Base-by-base conservation (phyloP, 306 rosid genomes). In the Clitoria ternatea region DNA sequence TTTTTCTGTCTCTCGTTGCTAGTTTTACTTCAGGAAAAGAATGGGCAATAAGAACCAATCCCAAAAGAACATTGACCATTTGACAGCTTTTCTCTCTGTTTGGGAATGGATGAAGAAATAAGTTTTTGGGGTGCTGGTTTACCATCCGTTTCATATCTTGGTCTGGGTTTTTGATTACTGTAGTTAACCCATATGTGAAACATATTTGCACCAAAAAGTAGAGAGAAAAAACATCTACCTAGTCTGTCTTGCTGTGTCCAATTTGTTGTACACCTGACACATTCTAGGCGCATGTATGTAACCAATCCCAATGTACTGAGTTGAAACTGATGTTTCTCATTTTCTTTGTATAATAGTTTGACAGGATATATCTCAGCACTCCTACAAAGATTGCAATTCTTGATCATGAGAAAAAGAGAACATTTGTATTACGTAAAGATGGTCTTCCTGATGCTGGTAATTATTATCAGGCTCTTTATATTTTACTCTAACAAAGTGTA, bases 381-480 rank as follows among this genome's bases (percentile, higher is more conserved):
- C 92, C 90, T 8, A 86, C 89, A 30, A 90, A 90, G 85, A 86
- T 90, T 47, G 97, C 97, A 15, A 88, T 90, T 72, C 75, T 90
- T 64, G 95, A 90, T 83, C 95, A 90, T 40, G 97, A 86, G 76
- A 88, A 81, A 73, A 90, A 88, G 83, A 88, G 97, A 68, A 90
- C 97, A 32, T 86, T 84, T 84, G 97, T 80, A 19, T 59, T 88
- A 44, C 90, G 88, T 52, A 90, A 90, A 78, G 97, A 90, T 70
- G 97, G 97, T 24, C 97, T 90, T 77, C 92, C 92, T 66, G 97
- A 90, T 88, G 95, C 92, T 48, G 97, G 97, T 90, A 49, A 85
- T 69, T 14, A 42, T 56, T 17, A 55, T 64, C 14, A 22, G 20
- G 12, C 22, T 22, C 63, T 60, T 61, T 27, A 43, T 35, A 61